phyloP scores from a whole-genome alignment of 2,329 filamentous ascomycete species.

The Phoma sp. region DNA sequence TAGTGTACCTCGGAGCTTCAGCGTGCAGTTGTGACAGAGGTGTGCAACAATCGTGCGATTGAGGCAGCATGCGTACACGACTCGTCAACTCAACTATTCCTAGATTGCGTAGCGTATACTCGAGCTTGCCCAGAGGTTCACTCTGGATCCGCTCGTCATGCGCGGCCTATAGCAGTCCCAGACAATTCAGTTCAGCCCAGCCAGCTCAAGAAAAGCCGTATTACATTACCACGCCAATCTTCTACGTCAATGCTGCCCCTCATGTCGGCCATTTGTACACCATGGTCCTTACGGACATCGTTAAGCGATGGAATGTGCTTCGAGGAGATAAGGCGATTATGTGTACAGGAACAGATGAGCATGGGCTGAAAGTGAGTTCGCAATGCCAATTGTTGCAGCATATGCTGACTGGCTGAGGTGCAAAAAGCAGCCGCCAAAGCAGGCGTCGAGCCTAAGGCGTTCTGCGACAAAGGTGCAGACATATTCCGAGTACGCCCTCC shows the following conservation, averaged over 20 bases:
- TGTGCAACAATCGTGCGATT: conserved; percentile 19
- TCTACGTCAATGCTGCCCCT: conserved; percentile 97
- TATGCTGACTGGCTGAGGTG: conserved; percentile 58
- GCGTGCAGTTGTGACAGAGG: conserved; percentile 20
- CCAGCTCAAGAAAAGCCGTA: conserved; percentile 71
- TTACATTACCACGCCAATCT: conserved; percentile 96
- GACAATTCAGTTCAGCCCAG: conserved; percentile 28
- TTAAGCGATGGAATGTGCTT: conserved; percentile 89
- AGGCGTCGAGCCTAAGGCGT: conserved; percentile 75
- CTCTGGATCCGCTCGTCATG: conserved; percentile 37
- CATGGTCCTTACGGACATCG: conserved; percentile 86
- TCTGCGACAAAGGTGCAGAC: conserved; percentile 83
- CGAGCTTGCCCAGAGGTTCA: conserved; percentile 17
- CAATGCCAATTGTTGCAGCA: neutral
- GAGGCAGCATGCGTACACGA: conserved; percentile 40
- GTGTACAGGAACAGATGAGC: conserved; percentile 93
- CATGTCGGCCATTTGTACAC: conserved; percentile 95
- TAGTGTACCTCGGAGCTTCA: conserved; percentile 20
- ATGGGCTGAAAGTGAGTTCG: conserved; percentile 78
- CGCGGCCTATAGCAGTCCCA: conserved; percentile 21
- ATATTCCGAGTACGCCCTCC: conserved; percentile 67
- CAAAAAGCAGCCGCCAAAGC: conserved; percentile 81
- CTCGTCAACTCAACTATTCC: conserved; percentile 26
- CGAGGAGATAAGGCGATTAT: conserved; percentile 74
- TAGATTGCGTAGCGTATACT: conserved; percentile 24